A percentile compares a stretch with the other conserved stretches of the same genome.
Evolutionary conservation across 805 yeast genomes (phyloP).

Genomic region (Monosporozyma unispora): DNA sequence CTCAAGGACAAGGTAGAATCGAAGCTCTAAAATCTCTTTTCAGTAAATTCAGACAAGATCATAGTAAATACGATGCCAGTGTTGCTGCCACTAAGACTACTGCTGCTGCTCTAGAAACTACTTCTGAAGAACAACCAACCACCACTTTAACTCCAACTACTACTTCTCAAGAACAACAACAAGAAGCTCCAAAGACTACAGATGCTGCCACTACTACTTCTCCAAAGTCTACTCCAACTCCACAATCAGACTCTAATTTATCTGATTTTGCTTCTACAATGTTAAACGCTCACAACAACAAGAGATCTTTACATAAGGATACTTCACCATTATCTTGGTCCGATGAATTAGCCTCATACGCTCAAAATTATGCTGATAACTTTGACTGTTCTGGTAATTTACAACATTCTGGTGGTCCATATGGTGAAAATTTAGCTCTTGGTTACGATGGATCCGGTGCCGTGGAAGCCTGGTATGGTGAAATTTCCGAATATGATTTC

Average conservation of each 20-base stretch:
- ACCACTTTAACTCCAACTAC: background rate
- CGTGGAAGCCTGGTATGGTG: slow-evolving; percentile 70
- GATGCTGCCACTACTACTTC: background rate
- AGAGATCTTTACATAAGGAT: slow-evolving; percentile 13
- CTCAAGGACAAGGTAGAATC: slow-evolving; percentile 11
- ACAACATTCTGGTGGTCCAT: slow-evolving; percentile 45
- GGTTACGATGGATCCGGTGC: slow-evolving; percentile 38
- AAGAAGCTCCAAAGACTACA: background rate
- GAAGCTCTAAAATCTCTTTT: slow-evolving; percentile 14
- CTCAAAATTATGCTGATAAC: slow-evolving; percentile 40
- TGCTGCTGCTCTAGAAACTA: background rate
- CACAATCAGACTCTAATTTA: background rate
- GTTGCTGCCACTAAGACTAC: background rate
- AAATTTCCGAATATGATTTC: slow-evolving; percentile 47
- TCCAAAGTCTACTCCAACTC: background rate
- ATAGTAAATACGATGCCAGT: slow-evolving; percentile 36
- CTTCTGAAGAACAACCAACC: background rate
- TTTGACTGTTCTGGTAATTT: slow-evolving; percentile 50
- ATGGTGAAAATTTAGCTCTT: slow-evolving; percentile 67
- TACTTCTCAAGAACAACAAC: too few species aligned
- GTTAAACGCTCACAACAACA: slow-evolving; percentile 1
- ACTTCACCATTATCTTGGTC: slow-evolving; percentile 43
- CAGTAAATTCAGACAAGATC: slow-evolving; percentile 12
- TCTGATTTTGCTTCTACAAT: slow-evolving; percentile 3
- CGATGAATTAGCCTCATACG: slow-evolving; percentile 36